Conservation (phyloP, 805 yeast genomes). For the Myxozyma neotropica region DNA sequence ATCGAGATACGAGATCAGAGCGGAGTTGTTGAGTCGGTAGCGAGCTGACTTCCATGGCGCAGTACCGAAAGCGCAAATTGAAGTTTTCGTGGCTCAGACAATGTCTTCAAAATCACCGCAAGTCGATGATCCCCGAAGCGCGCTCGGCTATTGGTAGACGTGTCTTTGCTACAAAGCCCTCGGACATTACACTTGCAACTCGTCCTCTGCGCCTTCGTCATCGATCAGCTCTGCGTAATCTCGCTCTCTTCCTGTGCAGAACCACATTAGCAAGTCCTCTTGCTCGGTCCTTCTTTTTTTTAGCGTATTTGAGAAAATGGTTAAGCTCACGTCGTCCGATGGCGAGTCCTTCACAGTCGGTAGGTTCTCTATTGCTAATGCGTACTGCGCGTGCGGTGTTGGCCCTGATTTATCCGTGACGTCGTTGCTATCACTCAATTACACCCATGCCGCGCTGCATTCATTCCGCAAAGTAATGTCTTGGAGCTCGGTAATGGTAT, state of each 20-base stretch:
- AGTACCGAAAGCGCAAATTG: too few relatives aligned
- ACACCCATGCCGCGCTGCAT: too few relatives aligned
- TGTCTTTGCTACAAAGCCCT: background rate
- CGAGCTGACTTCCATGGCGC: too few relatives aligned
- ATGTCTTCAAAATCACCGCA: background rate
- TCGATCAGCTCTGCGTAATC: background rate
- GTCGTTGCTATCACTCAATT: too few relatives aligned
- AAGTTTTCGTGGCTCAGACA: too few relatives aligned
- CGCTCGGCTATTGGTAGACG: constrained; percentile 7
- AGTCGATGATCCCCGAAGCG: background rate
- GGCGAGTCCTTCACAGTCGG: constrained; percentile 79
- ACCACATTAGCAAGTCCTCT: background rate
- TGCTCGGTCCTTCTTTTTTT: background rate
- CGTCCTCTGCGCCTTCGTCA: too few relatives aligned
- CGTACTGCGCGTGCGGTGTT: background rate
- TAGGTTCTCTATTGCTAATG: constrained; percentile 31
- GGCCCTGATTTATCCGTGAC: too few relatives aligned
- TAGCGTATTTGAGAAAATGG: constrained; percentile 33
- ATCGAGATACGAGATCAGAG: too few relatives aligned
- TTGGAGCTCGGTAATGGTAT: background rate
- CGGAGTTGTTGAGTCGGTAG: too few relatives aligned
- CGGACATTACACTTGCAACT: too few relatives aligned
- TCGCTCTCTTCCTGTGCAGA: background rate
- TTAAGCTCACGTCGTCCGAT: constrained; percentile 68
- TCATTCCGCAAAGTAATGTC: too few relatives aligned